These are phyloP conservation scores for Zygnema cylindricum DNA, from an alignment of 139 green algal species.

Conservation along the genomic window DNA sequence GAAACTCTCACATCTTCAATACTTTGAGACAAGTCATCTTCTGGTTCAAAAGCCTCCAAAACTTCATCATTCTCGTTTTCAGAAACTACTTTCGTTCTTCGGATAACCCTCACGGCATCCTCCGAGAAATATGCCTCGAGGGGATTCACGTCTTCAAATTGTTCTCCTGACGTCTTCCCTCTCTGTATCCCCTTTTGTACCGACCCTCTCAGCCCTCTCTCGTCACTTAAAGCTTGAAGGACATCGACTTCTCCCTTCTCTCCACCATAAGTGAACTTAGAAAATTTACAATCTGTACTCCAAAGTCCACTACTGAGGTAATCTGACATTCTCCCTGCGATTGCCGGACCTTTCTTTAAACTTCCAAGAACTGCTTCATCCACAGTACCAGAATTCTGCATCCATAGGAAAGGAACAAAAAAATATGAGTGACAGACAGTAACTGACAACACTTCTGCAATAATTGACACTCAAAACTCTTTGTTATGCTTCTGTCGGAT, in stretches of 20 bases:
- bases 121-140: conserved; percentile 7
- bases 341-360: background rate
- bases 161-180: background rate
- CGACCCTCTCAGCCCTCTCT: background rate
- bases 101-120: background rate
- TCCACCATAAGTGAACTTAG: background rate
- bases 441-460: too few relatives aligned
- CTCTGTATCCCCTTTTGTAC: background rate
- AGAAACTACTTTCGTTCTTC: background rate
- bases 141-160: conserved; percentile 5
- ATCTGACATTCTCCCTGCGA: conserved; percentile 24
- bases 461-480: too few relatives aligned
- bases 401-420: too few relatives aligned
- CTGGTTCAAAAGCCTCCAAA: background rate
- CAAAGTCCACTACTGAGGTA: background rate
- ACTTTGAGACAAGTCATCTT: background rate
- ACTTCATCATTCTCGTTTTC: background rate
- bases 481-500: too few relatives aligned
- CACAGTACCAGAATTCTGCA: conserved; percentile 1
- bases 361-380: background rate
- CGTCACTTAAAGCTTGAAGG: background rate
- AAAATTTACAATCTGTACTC: conserved; percentile 23
- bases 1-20: background rate
- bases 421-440: too few relatives aligned
- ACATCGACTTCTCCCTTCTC: background rate